These are phyloP conservation scores for Blastocystis hominis DNA, from an alignment of 352 stramenopile species.

Conservation along the genomic window DNA sequence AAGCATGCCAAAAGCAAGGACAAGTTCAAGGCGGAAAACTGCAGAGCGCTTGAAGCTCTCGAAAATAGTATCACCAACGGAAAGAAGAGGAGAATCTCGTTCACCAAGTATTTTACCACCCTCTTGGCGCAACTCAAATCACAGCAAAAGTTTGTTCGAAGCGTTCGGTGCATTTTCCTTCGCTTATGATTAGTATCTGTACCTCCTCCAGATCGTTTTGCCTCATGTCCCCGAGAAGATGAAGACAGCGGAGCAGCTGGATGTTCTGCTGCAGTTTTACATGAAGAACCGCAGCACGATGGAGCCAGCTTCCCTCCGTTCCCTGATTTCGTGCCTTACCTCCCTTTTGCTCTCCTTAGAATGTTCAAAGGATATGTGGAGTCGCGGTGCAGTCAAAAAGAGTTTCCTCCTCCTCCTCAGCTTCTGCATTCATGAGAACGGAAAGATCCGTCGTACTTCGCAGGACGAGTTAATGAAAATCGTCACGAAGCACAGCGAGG, in stretches of 20 bases:
- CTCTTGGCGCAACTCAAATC: not conserved
- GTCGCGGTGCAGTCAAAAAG: not conserved
- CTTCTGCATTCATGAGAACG: constrained; percentile 15
- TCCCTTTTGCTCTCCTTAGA: not conserved
- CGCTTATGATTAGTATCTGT: not conserved
- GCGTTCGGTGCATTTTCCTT: not conserved
- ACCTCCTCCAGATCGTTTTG: constrained; percentile 49
- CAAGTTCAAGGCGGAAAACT: constrained; percentile 21
- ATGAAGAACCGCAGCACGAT: not conserved
- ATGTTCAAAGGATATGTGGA: not conserved
- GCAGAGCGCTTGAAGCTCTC: not conserved
- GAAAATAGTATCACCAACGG: constrained; percentile 30
- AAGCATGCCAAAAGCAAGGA: not conserved
- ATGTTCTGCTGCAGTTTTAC: not conserved
- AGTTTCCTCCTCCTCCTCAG: constrained; percentile 12
- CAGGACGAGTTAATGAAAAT: constrained; percentile 2
- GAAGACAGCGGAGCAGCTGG: not conserved
- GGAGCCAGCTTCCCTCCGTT: not conserved
- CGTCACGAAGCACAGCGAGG: not conserved
- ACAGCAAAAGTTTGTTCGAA: not conserved
- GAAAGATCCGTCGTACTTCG: not conserved
- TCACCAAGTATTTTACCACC: not conserved
- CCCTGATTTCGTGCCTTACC: not conserved
- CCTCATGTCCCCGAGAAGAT: not conserved
- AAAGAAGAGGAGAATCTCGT: not conserved